A percentile compares a stretch with the other conserved stretches of the same genome.
These are phyloP conservation scores for Fraxinus paxiana DNA, from an alignment of 305 asterid species.

Conservation along the genomic window DNA sequence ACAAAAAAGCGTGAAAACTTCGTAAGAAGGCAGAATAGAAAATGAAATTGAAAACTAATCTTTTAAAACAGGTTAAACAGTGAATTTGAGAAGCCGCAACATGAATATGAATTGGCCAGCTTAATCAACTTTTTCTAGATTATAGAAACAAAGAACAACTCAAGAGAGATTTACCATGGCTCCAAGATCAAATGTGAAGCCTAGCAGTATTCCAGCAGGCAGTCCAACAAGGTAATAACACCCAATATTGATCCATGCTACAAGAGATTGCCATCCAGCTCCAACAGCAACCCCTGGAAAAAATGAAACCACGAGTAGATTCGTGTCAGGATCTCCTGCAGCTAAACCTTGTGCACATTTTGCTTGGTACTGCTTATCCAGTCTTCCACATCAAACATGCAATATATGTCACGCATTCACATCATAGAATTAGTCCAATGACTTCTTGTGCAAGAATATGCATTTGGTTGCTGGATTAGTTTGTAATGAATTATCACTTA, in stretches of 20 bases:
- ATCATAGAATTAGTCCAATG: background rate
- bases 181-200: slow-evolving; percentile 51
- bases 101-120: background rate
- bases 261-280: slow-evolving; percentile 81
- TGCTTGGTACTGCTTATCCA: background rate
- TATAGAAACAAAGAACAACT: background rate
- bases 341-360: background rate
- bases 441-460: background rate
- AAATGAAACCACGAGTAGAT: background rate
- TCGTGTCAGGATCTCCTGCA: background rate
- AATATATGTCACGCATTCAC: background rate
- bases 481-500: background rate
- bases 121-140: background rate
- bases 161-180: slow-evolving; percentile 35
- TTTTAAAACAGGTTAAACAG: background rate
- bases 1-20: background rate
- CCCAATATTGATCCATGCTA: slow-evolving; percentile 65
- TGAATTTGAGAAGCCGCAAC: background rate
- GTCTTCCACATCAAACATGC: background rate
- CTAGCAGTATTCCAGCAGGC: slow-evolving; percentile 70
- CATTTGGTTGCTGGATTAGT: background rate
- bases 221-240: slow-evolving; percentile 69
- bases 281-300: slow-evolving; percentile 75
- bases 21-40: background rate
- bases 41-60: background rate